A percentile compares a stretch with the other conserved stretches of the same genome.
Evolutionary conservation across 1,284 basidiomycete genomes (phyloP).

Genomic region (Agaricales sp.): DNA sequence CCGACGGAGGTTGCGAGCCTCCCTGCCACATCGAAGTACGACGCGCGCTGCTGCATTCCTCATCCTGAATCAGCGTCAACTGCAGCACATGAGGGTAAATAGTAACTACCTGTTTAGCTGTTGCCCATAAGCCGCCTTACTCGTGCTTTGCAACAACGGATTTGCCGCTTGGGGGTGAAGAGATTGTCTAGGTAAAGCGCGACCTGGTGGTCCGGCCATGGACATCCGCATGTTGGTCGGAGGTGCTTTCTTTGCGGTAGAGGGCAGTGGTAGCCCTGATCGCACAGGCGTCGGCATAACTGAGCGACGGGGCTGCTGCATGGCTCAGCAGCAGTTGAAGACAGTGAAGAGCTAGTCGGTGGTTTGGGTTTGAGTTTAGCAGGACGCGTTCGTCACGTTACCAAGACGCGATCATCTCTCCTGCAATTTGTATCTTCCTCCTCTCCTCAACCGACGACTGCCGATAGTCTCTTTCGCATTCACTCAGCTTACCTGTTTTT

Average conservation of each 20-base stretch:
- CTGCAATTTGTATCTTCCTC: too few species aligned
- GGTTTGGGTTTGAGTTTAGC: background rate
- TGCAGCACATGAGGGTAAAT: background rate
- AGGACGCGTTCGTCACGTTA: background rate
- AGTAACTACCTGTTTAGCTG: constrained; percentile 40
- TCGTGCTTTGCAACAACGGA: constrained; percentile 56
- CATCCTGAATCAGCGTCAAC: constrained; percentile 6
- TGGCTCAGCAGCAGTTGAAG: constrained; percentile 15
- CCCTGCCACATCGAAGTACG: constrained; percentile 60
- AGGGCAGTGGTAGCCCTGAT: background rate
- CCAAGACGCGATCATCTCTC: background rate
- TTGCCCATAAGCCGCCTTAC: constrained; percentile 51
- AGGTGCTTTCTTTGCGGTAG: background rate
- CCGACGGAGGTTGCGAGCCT: constrained; percentile 29
- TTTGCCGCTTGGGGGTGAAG: constrained; percentile 58
- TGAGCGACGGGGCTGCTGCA: constrained; percentile 45
- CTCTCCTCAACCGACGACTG: too few species aligned
- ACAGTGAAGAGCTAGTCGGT: background rate
- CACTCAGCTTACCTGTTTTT: background rate
- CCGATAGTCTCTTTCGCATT: too few species aligned
- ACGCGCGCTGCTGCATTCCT: constrained; percentile 41
- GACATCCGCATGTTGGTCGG: constrained; percentile 48
- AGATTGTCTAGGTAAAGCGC: constrained; percentile 50
- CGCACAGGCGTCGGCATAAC: constrained; percentile 37
- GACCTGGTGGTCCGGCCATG: constrained; percentile 52